Evolutionary conservation across 1,139 yeast species (phyloP), one percentile per base, ranked within the genome.

Genomic region (Geotrichum candidum): DNA sequence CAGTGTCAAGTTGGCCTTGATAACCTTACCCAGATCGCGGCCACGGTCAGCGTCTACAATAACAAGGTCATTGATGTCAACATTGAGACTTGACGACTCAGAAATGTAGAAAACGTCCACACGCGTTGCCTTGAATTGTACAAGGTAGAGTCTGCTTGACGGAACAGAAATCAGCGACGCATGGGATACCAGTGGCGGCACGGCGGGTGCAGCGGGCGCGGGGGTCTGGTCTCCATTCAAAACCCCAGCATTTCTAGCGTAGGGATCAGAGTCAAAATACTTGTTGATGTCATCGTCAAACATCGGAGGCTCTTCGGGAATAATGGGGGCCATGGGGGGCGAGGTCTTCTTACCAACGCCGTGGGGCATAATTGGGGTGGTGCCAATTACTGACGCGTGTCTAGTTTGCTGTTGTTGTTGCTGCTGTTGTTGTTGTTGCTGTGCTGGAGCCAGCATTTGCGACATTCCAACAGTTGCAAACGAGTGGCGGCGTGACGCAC

Each of bases 21-120:
- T 82, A 53, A 94, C 84, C 69, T 85, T 84, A 29, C 97, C 98
- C 66, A 94, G 77, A 76, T 94, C 99, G 59, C 88, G 81, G 52
- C 99, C 99, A 58, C 99, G 81, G 73, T 94, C 99, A n/a, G 98
- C 99, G 73, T 94, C 98, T 50, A 92, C 97, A 67, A 92, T 86
- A 15, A 94, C 97, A 71, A 91, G 81, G 72, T 91, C 97, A 33
- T 89, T 88, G 22, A 83, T 76, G 56, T 81, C 78, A 61, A 90
- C 79, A 53, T 74, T 76, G 59, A 87, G 77, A 64, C 83, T 83
- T 67, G 82, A 68, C 65, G 71, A 69, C 25, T 77, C 75, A 1
- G 92, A 87, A 18, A 87, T 77, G 68, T 87, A 87, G 67, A 90
- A 86, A 2, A 92, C 88, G 72, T 94, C 99, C 65, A 88, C 78